Evolutionary conservation across 441 rosid species (phyloP).

Genomic region (Pelargonium australe): DNA sequence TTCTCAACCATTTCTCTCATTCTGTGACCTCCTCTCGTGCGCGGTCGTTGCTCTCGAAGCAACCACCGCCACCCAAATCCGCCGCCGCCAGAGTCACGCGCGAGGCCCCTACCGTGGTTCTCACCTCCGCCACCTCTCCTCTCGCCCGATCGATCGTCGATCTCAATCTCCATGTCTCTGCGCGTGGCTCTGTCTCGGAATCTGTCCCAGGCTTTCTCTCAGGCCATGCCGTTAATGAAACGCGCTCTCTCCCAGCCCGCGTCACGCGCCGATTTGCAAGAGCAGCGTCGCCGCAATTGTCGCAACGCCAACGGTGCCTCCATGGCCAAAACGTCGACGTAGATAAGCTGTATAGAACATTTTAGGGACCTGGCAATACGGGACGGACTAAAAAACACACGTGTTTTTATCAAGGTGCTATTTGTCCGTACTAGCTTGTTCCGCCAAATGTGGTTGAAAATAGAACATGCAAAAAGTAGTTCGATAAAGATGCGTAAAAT

Average conservation of each 20-base stretch:
- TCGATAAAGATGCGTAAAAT: too few relatives aligned
- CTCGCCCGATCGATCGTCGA: too few relatives aligned
- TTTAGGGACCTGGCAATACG: too few relatives aligned
- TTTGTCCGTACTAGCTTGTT: too few relatives aligned
- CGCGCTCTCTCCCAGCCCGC: not conserved
- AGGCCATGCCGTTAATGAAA: not conserved
- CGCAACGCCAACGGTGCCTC: not conserved
- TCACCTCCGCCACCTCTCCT: not conserved
- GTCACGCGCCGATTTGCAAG: not conserved
- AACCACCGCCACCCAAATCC: not conserved
- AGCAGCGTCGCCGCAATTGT: not conserved
- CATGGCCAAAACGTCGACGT: not conserved
- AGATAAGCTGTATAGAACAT: not conserved
- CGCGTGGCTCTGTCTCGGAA: not conserved
- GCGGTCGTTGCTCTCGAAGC: not conserved
- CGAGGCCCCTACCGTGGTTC: too few relatives aligned
- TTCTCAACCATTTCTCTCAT: too few relatives aligned
- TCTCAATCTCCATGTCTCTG: not conserved
- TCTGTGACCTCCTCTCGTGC: not conserved
- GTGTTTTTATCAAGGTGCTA: too few relatives aligned
- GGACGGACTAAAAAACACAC: too few relatives aligned
- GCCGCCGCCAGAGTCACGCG: too few relatives aligned
- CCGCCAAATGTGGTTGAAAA: too few relatives aligned
- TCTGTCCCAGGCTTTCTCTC: not conserved
- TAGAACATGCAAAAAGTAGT: too few relatives aligned